These are phyloP conservation scores for Hyphodiscus hymeniophilus DNA, from an alignment of 495 filamentous ascomycete genomes.

Conservation along the genomic window DNA sequence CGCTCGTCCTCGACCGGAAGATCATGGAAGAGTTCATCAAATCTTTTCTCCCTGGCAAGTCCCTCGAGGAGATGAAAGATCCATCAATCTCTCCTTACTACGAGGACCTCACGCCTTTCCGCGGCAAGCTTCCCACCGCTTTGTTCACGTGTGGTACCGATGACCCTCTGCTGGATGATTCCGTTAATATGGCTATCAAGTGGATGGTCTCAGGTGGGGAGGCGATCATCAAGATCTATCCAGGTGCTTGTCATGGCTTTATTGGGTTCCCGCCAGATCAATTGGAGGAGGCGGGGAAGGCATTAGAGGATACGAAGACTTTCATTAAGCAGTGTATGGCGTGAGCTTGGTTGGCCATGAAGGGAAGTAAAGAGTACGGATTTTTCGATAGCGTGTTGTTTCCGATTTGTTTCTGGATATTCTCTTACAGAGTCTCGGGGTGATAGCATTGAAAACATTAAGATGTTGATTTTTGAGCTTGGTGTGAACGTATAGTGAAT, in stretches of 20 bases:
- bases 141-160: constrained; percentile 45
- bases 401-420: no score
- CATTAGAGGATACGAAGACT: constrained; percentile 11
- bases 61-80: constrained; percentile 27
- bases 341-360: no score
- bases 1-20: constrained; percentile 31
- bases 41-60: constrained; percentile 35
- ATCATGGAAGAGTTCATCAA: constrained; percentile 33
- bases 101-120: constrained; percentile 33
- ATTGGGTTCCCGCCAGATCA: constrained; percentile 25
- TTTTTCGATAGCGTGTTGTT: no score
- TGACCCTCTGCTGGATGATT: constrained; percentile 48
- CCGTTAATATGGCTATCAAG: constrained; percentile 42
- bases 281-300: constrained; percentile 24
- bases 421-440: no score
- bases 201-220: constrained; percentile 44
- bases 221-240: constrained; percentile 39
- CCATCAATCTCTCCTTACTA: constrained; percentile 34
- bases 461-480: no score
- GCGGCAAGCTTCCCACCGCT: constrained; percentile 36
- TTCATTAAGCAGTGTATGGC: constrained; percentile 14
- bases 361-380: no score
- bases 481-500: no score
- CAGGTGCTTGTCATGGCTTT: constrained; percentile 44
- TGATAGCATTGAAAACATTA: no score